phyloP scores from a whole-genome alignment of 2,329 filamentous ascomycete species.

The Colletotrichum coccodes region DNA sequence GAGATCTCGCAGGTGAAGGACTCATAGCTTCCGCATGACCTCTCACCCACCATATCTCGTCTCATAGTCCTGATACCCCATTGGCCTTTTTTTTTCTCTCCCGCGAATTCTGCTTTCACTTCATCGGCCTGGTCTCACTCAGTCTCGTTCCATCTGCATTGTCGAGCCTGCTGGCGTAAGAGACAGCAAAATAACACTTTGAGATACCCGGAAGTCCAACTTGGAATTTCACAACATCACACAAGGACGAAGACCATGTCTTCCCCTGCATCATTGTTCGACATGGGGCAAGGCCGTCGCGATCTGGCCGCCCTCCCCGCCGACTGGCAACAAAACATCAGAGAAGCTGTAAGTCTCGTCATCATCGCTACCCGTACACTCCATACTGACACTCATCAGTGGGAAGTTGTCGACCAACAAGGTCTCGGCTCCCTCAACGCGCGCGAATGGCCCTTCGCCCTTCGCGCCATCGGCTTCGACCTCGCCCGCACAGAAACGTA shows the following conservation, averaged over 20 bases:
- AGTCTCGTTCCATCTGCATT: neutral
- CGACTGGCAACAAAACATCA: conserved; percentile 35
- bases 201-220: neutral
- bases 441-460: conserved; percentile 96
- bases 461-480: conserved; percentile 95
- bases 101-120: neutral
- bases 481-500: conserved; percentile 88
- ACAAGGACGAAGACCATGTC: conserved; percentile 16
- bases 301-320: conserved; percentile 30
- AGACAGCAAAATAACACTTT: neutral
- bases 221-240: neutral
- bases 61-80: conserved; percentile 8
- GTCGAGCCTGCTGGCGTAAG: neutral
- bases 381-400: conserved; percentile 60
- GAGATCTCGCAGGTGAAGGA: conserved; percentile 1
- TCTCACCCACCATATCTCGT: neutral
- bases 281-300: conserved; percentile 32
- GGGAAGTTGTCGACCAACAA: conserved; percentile 95
- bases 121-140: neutral
- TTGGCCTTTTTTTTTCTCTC: neutral
- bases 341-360: conserved; percentile 27
- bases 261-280: conserved; percentile 28
- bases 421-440: conserved; percentile 95
- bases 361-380: neutral
- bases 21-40: neutral